Evolutionary conservation across 257 asterid species (phyloP).

Genomic region (Solanum sejunctum): DNA sequence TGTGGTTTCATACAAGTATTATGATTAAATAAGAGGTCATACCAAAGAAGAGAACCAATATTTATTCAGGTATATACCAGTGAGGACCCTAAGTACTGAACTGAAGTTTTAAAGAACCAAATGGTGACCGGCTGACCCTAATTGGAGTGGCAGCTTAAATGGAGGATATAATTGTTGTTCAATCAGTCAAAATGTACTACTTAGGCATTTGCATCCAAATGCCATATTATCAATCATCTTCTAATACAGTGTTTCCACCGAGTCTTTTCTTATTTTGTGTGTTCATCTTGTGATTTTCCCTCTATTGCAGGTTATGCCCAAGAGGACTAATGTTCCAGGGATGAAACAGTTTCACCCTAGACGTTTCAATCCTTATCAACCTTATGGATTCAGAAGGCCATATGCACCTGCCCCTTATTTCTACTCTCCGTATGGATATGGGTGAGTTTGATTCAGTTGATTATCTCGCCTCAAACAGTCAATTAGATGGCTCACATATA

Average conservation of each 20-base stretch:
- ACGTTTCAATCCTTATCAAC: slow-evolving; percentile 56
- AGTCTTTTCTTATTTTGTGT: background rate
- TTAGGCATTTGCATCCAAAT: background rate
- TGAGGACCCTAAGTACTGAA: background rate
- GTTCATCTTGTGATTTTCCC: background rate
- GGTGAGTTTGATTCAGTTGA: slow-evolving; percentile 22
- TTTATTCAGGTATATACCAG: background rate
- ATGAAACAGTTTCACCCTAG: slow-evolving; percentile 82
- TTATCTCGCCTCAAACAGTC: background rate
- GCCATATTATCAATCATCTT: background rate
- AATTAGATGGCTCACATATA: background rate
- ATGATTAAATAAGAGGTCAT: background rate
- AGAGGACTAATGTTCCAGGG: slow-evolving; percentile 95
- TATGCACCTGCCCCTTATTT: slow-evolving; percentile 51
- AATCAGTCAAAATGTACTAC: background rate
- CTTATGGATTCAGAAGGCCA: slow-evolving; percentile 69
- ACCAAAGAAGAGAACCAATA: background rate
- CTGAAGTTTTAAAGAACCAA: background rate
- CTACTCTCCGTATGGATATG: slow-evolving; percentile 78
- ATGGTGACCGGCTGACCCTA: background rate
- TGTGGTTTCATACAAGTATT: background rate
- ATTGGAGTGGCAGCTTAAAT: background rate
- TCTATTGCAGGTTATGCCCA: slow-evolving; percentile 58
- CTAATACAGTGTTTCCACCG: background rate
- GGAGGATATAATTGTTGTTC: background rate